phyloP scores from a whole-genome alignment of 768 basidiomycete species.

The Rhodotorula graminis region DNA sequence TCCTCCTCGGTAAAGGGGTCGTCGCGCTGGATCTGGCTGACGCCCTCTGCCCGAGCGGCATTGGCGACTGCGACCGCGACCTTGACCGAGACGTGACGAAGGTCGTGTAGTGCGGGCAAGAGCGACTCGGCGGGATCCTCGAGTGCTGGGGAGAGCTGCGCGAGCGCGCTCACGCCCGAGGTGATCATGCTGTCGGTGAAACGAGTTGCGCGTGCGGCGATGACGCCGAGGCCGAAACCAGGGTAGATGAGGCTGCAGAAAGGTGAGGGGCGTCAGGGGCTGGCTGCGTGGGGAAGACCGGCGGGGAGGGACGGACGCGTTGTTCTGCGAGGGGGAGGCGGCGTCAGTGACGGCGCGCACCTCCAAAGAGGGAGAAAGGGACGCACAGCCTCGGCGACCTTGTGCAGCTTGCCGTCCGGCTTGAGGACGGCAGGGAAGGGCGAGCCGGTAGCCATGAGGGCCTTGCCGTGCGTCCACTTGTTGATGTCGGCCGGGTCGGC shows the following conservation, averaged over 20 bases:
- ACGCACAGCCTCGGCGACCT: slow-evolving; percentile 20
- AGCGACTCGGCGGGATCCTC: slow-evolving; percentile 65
- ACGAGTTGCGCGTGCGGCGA: slow-evolving; percentile 59
- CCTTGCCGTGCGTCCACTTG: slow-evolving; percentile 73
- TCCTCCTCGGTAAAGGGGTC: slow-evolving; percentile 57
- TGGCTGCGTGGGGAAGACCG: too few species aligned
- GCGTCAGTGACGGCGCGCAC: too few species aligned
- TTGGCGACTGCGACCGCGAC: slow-evolving; percentile 76
- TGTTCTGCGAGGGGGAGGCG: too few species aligned
- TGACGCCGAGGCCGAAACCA: slow-evolving; percentile 74
- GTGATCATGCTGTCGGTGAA: slow-evolving; percentile 86
- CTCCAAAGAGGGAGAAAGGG: background rate
- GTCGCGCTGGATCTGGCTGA: slow-evolving; percentile 52
- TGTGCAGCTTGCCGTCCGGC: slow-evolving; percentile 60
- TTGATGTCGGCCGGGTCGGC: slow-evolving; percentile 64
- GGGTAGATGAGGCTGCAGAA: slow-evolving; percentile 56
- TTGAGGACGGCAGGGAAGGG: slow-evolving; percentile 72
- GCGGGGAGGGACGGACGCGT: too few species aligned
- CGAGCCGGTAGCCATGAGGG: slow-evolving; percentile 72
- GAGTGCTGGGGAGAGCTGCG: slow-evolving; percentile 68
- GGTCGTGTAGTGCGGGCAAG: slow-evolving; percentile 70
- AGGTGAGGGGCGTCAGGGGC: background rate
- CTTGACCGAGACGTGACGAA: slow-evolving; percentile 69
- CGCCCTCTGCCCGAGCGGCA: slow-evolving; percentile 69
- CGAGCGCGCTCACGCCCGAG: slow-evolving; percentile 68